Evolutionary conservation across 2,329 filamentous ascomycete genomes (phyloP), one percentile per base, ranked within the genome.

Genomic region (Aspergillus texensis): DNA sequence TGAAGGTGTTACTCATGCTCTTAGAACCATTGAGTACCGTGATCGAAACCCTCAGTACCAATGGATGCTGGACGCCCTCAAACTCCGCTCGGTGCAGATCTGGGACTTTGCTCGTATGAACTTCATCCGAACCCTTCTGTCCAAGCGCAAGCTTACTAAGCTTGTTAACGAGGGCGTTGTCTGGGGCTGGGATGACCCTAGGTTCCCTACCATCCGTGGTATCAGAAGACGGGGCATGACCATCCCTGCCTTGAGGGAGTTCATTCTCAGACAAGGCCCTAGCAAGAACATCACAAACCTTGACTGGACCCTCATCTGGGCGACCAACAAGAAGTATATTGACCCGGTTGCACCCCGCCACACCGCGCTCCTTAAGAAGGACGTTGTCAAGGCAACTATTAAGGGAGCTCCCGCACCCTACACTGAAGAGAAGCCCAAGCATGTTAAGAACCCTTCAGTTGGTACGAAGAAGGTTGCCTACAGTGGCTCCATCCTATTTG

Each of bases 401-500:
- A 87, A 82, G 56, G 91, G 91, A 48, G 84, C 87, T 3, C 89
- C 88, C 1, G 83, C 86, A 28, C 82, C 83, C 5, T 85, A 86
- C 73, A 86, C 84, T 24, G 89, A 93, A 74, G 88, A 96, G 67
- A 94, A 91, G 79, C 91, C 92, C 48, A 91, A 93, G 79, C 94
- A 97, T 80, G 89, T 88, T 73, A 98, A 98, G 86, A 96, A 97
- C 82, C 85, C 89, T 52, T 87, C 89, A 1, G 84, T 97, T 8
- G 94, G 94, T 64, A 89, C 83, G 71, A 97, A 97, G 86, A 91
- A 92, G 80, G 92, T 97, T 6, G 85, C 88, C 30, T 96, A 90
- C 77, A 91, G 91, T 74, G 85, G 86, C 62, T 85, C 89, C 66
- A 83, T 97, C 68, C 82, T 95, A 65, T 82, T 98, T 58, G 94